Evolutionary conservation across 2,329 filamentous ascomycete species (phyloP).

Genomic region (Phaeosphaeriaceae sp.): DNA sequence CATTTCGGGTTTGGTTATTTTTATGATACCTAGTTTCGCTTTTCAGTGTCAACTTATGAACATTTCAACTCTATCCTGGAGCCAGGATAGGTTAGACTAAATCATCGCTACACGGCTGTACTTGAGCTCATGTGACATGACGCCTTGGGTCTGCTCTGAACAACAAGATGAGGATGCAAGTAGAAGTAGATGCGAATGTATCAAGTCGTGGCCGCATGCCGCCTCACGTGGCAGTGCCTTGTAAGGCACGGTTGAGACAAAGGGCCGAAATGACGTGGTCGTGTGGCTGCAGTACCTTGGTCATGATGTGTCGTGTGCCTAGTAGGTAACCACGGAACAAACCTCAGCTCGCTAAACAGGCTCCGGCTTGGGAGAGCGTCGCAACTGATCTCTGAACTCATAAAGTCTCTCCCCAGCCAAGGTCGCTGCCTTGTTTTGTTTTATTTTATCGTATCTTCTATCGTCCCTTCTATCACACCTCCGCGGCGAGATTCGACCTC

Average conservation of each 20-base stretch:
- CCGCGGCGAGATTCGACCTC: constrained; percentile 10
- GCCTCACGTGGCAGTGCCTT: constrained; percentile 18
- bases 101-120: too few species aligned
- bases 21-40: not conserved
- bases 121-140: too few species aligned
- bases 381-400: constrained; percentile 4
- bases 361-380: constrained; percentile 10
- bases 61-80: too few species aligned
- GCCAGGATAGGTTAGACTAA: too few species aligned
- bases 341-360: constrained; percentile 26
- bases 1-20: too few species aligned
- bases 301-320: constrained; percentile 33
- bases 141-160: too few species aligned
- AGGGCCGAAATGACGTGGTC: constrained; percentile 32
- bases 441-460: not conserved
- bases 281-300: constrained; percentile 17
- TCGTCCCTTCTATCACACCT: constrained; percentile 14
- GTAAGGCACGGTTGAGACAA: not conserved
- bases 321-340: too few species aligned
- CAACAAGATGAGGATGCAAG: too few species aligned
- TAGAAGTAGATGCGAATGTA: too few species aligned
- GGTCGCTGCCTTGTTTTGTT: constrained; percentile 6
- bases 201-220: not conserved
- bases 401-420: constrained; percentile 16
- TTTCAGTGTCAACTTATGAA: not conserved